A percentile compares a stretch with the other conserved stretches of the same genome.
Evolutionary conservation across 139 green algal species (phyloP).

Genomic region (Ettlia oleoabundans): DNA sequence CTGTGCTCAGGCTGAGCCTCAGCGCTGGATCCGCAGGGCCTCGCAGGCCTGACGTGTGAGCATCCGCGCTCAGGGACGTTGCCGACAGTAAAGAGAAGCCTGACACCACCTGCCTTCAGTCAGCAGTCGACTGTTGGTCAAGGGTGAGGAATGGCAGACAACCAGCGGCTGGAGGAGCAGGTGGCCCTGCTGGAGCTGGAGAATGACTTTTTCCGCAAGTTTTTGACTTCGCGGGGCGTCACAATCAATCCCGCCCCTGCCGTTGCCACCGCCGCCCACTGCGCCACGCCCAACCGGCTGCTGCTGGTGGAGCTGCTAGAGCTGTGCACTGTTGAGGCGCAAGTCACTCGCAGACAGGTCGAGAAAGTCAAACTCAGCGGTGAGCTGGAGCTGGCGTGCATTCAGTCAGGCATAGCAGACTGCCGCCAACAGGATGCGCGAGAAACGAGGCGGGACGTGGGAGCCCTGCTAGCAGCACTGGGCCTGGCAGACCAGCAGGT

Average conservation of each 20-base stretch:
- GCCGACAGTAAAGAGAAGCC: too few relatives aligned
- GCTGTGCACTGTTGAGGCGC: conserved; percentile 5
- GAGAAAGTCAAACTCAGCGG: neutral
- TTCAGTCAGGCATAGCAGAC: neutral
- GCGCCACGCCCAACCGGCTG: neutral
- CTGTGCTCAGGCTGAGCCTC: neutral
- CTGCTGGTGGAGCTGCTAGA: conserved; percentile 18
- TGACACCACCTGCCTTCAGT: too few relatives aligned
- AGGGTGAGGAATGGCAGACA: neutral
- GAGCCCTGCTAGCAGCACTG: neutral
- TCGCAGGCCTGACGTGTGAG: too few relatives aligned
- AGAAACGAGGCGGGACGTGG: neutral
- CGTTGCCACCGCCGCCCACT: neutral
- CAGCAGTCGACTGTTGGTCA: neutral
- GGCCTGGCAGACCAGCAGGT: neutral
- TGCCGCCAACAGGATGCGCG: neutral
- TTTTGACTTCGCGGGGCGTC: neutral
- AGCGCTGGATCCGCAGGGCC: neutral
- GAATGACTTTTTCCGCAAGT: neutral
- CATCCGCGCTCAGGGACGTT: too few relatives aligned
- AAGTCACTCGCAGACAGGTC: neutral
- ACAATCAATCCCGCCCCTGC: neutral
- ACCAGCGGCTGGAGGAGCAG: neutral
- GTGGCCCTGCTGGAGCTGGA: neutral
- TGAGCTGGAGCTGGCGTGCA: conserved; percentile 16